Percentiles rank a stretch among this genome's conserved stretches.
These are phyloP conservation scores for Laetiporus sulphureus DNA, from an alignment of 1,284 basidiomycete genomes.

Conservation along the genomic window DNA sequence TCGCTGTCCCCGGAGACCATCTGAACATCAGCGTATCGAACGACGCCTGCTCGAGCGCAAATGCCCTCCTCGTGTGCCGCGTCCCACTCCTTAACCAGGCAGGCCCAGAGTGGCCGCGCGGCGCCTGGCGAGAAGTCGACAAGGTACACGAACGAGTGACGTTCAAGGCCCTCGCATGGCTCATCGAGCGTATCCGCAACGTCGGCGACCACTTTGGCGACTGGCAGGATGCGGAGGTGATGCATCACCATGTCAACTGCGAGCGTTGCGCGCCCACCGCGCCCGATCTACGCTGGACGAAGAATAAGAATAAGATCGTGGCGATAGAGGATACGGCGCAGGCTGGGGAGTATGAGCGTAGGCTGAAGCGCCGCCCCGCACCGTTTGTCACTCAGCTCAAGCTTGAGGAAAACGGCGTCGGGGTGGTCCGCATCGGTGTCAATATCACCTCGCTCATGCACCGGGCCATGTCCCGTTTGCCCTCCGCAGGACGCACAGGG, in stretches of 20 bases:
- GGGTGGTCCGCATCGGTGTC: conserved; percentile 79
- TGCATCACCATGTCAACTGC: conserved; percentile 43
- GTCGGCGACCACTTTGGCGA: conserved; percentile 57
- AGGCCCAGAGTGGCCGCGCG: conserved; percentile 73
- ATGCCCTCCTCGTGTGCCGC: conserved; percentile 71
- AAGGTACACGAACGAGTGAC: conserved; percentile 78
- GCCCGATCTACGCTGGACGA: conserved; percentile 73
- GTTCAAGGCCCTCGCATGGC: conserved; percentile 80
- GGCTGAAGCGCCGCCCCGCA: conserved; percentile 80
- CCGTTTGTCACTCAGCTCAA: conserved; percentile 87
- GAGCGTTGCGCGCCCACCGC: conserved; percentile 74
- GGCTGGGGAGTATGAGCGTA: conserved; percentile 82
- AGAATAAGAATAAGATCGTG: conserved; percentile 48
- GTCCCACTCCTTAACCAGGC: conserved; percentile 65
- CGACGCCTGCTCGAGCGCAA: conserved; percentile 66
- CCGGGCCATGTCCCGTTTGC: conserved; percentile 79
- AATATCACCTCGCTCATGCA: conserved; percentile 87
- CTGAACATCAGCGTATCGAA: conserved; percentile 48
- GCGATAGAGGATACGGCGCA: conserved; percentile 80
- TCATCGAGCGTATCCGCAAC: conserved; percentile 76
- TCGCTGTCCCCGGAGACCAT: conserved; percentile 51
- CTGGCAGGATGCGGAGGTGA: conserved; percentile 49
- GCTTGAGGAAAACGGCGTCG: conserved; percentile 55
- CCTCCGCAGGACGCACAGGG: conserved; percentile 46
- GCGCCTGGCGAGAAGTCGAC: conserved; percentile 75